phyloP scores from a whole-genome alignment of 257 asterid genomes.

The Solanum okadae region DNA sequence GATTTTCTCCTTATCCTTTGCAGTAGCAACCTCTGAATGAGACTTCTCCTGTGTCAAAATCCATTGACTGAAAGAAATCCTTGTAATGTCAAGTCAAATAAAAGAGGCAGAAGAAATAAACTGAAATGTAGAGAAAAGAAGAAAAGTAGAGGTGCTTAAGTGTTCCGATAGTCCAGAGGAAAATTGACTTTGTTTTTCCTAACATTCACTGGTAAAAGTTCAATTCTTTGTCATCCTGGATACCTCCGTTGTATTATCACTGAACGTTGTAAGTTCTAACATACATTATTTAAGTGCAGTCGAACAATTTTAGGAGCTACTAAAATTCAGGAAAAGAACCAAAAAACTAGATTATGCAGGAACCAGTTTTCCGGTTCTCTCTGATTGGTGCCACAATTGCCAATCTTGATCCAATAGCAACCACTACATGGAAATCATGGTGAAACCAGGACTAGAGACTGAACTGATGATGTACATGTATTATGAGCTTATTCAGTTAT shows the following conservation, averaged over 20 bases:
- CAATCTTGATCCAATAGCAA: not conserved
- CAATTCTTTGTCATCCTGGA: not conserved
- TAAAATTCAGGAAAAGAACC: not conserved
- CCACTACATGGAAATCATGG: not conserved
- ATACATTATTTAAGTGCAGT: not conserved
- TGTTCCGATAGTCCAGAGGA: not conserved
- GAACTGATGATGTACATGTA: not conserved
- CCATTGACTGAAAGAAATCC: slow-evolving; percentile 52
- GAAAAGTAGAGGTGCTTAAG: not conserved
- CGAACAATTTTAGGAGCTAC: not conserved
- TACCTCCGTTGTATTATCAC: not conserved
- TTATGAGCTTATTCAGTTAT: not conserved
- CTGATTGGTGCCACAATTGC: not conserved
- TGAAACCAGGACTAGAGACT: not conserved
- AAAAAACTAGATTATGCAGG: not conserved
- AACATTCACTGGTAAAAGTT: not conserved
- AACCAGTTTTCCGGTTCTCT: not conserved
- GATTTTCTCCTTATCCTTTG: slow-evolving; percentile 33
- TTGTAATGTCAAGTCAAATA: not conserved
- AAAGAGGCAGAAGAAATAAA: not conserved
- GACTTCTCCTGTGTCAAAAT: slow-evolving; percentile 42
- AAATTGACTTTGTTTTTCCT: not conserved
- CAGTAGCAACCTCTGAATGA: slow-evolving; percentile 18
- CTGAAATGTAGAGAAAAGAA: slow-evolving; percentile 5
- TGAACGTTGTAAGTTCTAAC: not conserved